Conservation (phyloP, 2,329 filamentous ascomycete species). For the Cercospora citrullina region DNA sequence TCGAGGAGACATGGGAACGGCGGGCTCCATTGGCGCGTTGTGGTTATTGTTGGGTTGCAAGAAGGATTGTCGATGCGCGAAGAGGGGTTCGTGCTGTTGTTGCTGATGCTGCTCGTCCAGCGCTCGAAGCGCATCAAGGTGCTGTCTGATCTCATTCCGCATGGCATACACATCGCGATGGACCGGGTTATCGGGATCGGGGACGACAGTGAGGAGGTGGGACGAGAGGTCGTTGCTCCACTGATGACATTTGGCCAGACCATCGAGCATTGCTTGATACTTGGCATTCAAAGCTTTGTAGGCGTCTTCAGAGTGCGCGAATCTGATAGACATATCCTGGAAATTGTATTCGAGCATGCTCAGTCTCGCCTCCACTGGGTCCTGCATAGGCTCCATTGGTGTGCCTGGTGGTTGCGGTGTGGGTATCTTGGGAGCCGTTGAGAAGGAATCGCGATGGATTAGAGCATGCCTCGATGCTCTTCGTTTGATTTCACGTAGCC, state of each 20-base stretch:
- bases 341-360: constrained; percentile 75
- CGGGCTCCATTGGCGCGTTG: constrained; percentile 29
- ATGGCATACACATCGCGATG: constrained; percentile 70
- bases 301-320: constrained; percentile 81
- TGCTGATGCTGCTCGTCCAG: constrained; percentile 52
- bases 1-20: constrained; percentile 74
- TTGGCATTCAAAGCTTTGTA: constrained; percentile 76
- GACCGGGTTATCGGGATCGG: constrained; percentile 71
- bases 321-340: constrained; percentile 73
- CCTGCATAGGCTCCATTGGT: constrained; percentile 63
- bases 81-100: constrained; percentile 57
- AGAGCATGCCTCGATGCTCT: constrained; percentile 89
- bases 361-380: constrained; percentile 74
- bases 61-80: constrained; percentile 42
- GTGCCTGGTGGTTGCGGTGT: constrained; percentile 75
- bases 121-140: constrained; percentile 58
- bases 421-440: constrained; percentile 65
- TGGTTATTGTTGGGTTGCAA: constrained; percentile 38
- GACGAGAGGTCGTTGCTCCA: constrained; percentile 84
- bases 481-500: constrained; percentile 91
- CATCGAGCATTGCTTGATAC: constrained; percentile 79
- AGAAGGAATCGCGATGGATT: constrained; percentile 88
- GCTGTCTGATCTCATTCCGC: constrained; percentile 63
- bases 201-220: constrained; percentile 70
- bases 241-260: constrained; percentile 71